Conservation (phyloP, 805 yeast genomes). For the Yamadazyma sp. region DNA sequence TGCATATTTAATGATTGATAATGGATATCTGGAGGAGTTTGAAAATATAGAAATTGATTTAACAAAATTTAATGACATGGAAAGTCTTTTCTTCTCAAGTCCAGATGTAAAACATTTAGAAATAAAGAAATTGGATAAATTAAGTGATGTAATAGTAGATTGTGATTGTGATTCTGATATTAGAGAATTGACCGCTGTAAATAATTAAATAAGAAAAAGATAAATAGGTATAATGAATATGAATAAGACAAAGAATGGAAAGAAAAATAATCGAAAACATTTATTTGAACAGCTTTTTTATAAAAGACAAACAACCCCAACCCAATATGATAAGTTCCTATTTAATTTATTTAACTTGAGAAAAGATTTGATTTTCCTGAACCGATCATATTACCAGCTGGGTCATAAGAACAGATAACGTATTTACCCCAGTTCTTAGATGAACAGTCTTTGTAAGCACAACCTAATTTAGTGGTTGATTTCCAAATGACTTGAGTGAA, state of each 20-base stretch:
- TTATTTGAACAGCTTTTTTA: neutral
- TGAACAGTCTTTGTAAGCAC: constrained; percentile 64
- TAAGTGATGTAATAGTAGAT: neutral
- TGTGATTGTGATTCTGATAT: constrained; percentile 5
- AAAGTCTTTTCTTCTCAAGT: constrained; percentile 1
- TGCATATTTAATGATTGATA: neutral
- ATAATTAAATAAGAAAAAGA: no score
- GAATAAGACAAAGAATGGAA: no score
- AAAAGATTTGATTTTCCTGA: constrained; percentile 20
- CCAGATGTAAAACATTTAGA: constrained; percentile 1
- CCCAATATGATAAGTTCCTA: no score
- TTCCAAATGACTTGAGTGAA: constrained; percentile 83
- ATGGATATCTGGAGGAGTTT: neutral
- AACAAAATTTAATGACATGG: constrained; percentile 1
- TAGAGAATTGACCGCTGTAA: constrained; percentile 1
- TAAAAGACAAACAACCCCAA: neutral
- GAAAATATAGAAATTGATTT: neutral
- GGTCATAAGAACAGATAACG: constrained; percentile 70
- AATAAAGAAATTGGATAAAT: neutral
- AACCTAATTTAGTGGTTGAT: constrained; percentile 58
- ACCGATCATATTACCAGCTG: constrained; percentile 69
- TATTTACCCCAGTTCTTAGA: constrained; percentile 48
- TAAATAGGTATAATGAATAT: no score
- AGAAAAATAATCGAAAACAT: neutral
- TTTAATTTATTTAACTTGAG: neutral